Percentiles rank a stretch among this genome's conserved stretches.
Evolutionary conservation across 257 asterid genomes (phyloP).

Genomic region (Echites panduratus): DNA sequence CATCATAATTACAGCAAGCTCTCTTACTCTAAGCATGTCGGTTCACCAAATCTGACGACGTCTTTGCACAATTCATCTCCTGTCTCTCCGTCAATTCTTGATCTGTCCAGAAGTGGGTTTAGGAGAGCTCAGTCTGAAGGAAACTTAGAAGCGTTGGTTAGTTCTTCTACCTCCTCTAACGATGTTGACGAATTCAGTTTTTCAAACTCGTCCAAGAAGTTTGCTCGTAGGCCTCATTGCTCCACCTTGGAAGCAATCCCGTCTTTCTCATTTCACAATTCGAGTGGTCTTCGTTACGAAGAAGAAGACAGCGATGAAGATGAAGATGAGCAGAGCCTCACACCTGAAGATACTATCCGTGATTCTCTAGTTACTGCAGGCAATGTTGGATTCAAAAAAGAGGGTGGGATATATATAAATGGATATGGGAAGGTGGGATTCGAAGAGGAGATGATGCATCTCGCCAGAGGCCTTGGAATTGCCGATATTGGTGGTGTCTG

Average conservation of each 20-base stretch:
- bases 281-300: conserved; percentile 19
- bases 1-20: conserved; percentile 22
- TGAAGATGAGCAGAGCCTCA: conserved; percentile 10
- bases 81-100: conserved; percentile 37
- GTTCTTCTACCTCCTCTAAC: conserved; percentile 15
- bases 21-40: conserved; percentile 24
- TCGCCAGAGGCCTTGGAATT: conserved; percentile 64
- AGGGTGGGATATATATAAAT: conserved; percentile 7
- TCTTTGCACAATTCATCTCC: conserved; percentile 34
- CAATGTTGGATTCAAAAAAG: conserved; percentile 17
- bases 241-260: conserved; percentile 50
- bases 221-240: conserved; percentile 24
- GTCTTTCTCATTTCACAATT: conserved; percentile 33
- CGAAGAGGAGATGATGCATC: conserved; percentile 55
- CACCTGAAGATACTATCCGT: neutral
- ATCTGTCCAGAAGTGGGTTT: conserved; percentile 29
- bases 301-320: conserved; percentile 32
- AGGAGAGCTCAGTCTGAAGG: conserved; percentile 75
- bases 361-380: conserved; percentile 15
- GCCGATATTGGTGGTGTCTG: conserved; percentile 24
- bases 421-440: conserved; percentile 22
- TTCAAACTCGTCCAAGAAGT: conserved; percentile 27
- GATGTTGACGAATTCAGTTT: conserved; percentile 39
- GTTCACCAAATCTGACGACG: conserved; percentile 26
- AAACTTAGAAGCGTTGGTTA: conserved; percentile 52